Evolutionary conservation across 352 stramenopile species (phyloP).

Genomic region (Phytophthora sp.): DNA sequence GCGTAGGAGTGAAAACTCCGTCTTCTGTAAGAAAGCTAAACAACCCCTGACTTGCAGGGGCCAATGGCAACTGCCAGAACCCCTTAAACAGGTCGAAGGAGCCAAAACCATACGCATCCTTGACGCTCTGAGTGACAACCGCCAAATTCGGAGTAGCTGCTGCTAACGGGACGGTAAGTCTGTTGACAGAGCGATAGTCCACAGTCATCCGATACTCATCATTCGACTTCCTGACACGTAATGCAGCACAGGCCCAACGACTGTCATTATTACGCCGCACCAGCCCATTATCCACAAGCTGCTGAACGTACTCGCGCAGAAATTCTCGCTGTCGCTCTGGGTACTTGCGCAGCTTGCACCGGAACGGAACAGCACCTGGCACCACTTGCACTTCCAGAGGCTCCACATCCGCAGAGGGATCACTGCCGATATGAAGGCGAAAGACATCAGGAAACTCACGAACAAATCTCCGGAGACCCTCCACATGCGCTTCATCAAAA

Average conservation of each 20-base stretch:
- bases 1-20: conserved; percentile 19
- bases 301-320: neutral
- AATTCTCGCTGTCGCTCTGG: neutral
- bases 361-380: neutral
- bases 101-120: neutral
- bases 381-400: neutral
- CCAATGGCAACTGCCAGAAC: conserved; percentile 27
- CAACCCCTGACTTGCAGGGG: conserved; percentile 8
- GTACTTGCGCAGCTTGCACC: neutral
- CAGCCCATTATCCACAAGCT: neutral
- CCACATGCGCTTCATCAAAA: no score
- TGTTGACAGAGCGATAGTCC: neutral
- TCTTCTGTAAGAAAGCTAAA: conserved; percentile 26
- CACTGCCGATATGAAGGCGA: neutral
- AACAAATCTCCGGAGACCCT: no score
- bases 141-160: conserved; percentile 4
- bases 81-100: conserved; percentile 23
- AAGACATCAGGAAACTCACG: conserved; percentile 1
- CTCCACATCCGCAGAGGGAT: neutral
- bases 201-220: neutral
- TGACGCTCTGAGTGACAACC: neutral
- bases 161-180: conserved; percentile 2
- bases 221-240: neutral
- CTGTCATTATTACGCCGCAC: neutral
- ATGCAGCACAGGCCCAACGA: neutral